Evolutionary conservation across 2,329 filamentous ascomycete genomes (phyloP).

Genomic region (Sporothrix pallida): DNA sequence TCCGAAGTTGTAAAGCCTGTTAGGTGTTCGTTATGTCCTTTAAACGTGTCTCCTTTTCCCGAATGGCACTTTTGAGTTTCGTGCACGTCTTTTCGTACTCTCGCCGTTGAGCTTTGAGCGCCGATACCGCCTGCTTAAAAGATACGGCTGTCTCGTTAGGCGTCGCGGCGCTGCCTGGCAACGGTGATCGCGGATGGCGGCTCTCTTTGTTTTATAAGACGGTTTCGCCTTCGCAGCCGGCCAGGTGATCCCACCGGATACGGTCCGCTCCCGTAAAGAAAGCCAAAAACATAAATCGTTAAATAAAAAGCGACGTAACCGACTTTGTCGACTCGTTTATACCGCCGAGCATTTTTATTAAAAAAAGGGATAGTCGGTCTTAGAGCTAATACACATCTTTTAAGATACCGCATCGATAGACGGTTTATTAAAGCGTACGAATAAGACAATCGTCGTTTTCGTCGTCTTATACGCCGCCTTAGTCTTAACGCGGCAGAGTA

Average conservation of each 20-base stretch:
- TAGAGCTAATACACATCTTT: background rate
- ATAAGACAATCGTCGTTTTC: background rate
- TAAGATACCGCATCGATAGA: background rate
- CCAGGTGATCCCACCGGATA: background rate
- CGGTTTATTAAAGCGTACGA: background rate
- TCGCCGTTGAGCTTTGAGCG: background rate
- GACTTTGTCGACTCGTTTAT: background rate
- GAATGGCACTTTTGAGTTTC: background rate
- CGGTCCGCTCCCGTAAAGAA: slow-evolving; percentile 2
- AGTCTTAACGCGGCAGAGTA: background rate
- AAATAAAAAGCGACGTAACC: background rate
- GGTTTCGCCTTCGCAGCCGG: background rate
- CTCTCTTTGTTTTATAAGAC: background rate
- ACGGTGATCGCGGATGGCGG: background rate
- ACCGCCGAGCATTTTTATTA: background rate
- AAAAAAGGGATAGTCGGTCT: background rate
- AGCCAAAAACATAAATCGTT: background rate
- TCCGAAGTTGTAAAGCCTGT: no score
- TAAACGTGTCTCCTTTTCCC: background rate
- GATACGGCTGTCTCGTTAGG: background rate
- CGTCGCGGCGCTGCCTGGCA: background rate
- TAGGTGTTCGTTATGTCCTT: background rate
- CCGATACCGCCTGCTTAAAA: background rate
- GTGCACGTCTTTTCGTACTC: background rate
- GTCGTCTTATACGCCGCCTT: background rate